A percentile compares a stretch with the other conserved stretches of the same genome.
phyloP scores from a whole-genome alignment of 2,329 filamentous ascomycete genomes.

The Pseudogymnoascus sp. region DNA sequence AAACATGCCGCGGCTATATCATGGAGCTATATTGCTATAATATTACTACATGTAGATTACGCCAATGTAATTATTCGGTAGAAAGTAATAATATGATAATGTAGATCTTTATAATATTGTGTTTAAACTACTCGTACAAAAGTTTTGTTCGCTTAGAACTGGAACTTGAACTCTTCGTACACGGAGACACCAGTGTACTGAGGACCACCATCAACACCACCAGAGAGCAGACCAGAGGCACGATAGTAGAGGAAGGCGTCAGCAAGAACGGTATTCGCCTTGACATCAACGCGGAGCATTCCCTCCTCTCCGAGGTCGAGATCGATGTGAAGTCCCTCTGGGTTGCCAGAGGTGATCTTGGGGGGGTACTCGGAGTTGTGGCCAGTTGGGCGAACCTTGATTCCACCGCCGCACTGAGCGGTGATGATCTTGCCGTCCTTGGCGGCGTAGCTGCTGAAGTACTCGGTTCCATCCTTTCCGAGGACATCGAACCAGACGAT shows the following conservation, averaged over 20 bases:
- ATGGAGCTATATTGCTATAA: not conserved
- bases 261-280: not conserved
- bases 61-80: not conserved
- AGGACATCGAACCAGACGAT: conserved; percentile 37
- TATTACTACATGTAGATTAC: not conserved
- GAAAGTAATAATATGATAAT: not conserved
- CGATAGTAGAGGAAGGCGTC: not conserved
- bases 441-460: conserved; percentile 25
- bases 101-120: not conserved
- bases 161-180: not conserved
- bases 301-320: not conserved
- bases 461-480: conserved; percentile 20
- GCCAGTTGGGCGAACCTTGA: conserved; percentile 16
- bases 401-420: conserved; percentile 22
- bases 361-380: conserved; percentile 16
- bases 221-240: not conserved
- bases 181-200: not conserved
- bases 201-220: not conserved
- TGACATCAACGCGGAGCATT: not conserved
- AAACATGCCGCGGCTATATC: not conserved
- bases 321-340: not conserved
- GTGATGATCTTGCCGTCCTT: conserved; percentile 23
- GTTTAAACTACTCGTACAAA: not conserved
- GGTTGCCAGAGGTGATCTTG: not conserved
- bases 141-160: not conserved